Evolutionary conservation across 345 rosid species (phyloP), one percentile per base, ranked within the genome.

Genomic region (Pistacia atlantica): DNA sequence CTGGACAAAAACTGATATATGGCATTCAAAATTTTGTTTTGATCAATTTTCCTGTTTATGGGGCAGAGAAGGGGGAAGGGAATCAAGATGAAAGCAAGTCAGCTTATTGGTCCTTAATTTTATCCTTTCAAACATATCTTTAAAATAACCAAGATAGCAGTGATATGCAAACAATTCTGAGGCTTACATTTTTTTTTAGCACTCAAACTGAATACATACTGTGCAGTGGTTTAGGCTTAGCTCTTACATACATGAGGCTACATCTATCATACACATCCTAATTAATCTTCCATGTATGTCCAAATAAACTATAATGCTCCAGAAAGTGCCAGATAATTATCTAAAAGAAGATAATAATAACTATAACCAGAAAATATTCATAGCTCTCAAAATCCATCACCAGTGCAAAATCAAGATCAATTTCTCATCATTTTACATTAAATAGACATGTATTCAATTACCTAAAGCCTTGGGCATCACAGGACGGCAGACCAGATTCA

Each of bases 401-500:
- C 49, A 71, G 5, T n/a, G 14, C 54, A 9, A 65, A 65, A 37
- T 51, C 25, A 38, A 52, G 37, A 66, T 55, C 35, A 75, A 65
- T 25, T 52, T 65, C 51, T 60, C 4, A 35, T 33, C 35, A 20
- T 68, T 54, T 54, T 52, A 16, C 12, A 25, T 38, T 18, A 69
- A 71, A 63, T 16, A 20, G 11, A 66, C 14, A 77, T 22, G 58
- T 37, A 61, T 49, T 70, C 17, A 71, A 69, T 68, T 75, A 89
- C 92, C 90, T 89, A 68, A 80, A 71, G 45, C 81, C 76, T 35
- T 85, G 90, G 74, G 77, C 67, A 78, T 87, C 88, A 57, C 64
- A 78, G 55, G 84, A 59, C 45, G 72, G 88, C 78, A 80, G 67
- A 77, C 85, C 75, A 10, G 81, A 67, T 54, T 86, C 90, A 77